These are phyloP conservation scores for Aspergillus uvarum DNA, from an alignment of 2,329 filamentous ascomycete species.

Conservation along the genomic window DNA sequence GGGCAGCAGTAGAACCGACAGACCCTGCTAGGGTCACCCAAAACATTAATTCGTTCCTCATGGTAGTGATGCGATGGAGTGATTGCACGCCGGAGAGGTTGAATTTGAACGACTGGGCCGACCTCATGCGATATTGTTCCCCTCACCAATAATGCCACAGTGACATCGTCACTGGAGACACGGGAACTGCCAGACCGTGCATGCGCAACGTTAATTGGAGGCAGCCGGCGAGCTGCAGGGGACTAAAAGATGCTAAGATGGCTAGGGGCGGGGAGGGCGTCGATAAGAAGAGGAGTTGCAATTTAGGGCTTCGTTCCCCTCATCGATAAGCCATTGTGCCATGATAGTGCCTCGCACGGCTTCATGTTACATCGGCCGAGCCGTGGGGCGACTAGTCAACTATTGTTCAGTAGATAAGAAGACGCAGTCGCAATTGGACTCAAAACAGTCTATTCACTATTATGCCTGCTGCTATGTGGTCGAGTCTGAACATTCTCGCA, in stretches of 20 bases:
- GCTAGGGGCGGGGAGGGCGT: constrained; percentile 1
- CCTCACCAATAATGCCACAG: background rate
- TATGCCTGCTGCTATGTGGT: background rate
- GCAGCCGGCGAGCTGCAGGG: background rate
- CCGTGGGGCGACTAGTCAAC: too few species aligned
- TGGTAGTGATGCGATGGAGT: background rate
- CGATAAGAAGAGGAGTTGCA: background rate
- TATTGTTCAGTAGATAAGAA: too few species aligned
- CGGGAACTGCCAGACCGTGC: background rate
- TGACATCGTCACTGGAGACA: background rate
- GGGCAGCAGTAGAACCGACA: too few species aligned
- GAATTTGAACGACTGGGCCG: background rate
- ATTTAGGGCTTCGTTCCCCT: too few species aligned
- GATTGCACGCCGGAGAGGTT: background rate
- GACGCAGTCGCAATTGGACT: too few species aligned
- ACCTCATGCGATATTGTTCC: background rate
- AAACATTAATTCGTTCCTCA: background rate
- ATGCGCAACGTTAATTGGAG: background rate
- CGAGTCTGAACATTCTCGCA: background rate
- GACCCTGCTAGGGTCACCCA: background rate
- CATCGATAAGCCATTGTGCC: too few species aligned
- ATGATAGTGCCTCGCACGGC: too few species aligned
- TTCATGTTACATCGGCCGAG: too few species aligned
- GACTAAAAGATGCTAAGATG: background rate
- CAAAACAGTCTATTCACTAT: too few species aligned